Evolutionary conservation across 768 basidiomycete species (phyloP).

Genomic region (Leccinellum albellum): DNA sequence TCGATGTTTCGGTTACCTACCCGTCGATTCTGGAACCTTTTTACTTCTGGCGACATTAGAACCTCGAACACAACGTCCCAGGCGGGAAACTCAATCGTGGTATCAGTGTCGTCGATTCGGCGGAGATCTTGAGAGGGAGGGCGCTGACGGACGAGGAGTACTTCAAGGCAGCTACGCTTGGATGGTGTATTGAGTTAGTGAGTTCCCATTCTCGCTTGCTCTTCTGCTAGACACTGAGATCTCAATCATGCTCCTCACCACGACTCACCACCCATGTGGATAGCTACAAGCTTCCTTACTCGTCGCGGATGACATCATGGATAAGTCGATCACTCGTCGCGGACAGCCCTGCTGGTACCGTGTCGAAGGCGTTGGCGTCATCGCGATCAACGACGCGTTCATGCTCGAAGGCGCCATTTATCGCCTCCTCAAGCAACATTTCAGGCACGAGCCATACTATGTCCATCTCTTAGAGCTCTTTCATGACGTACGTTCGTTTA

Average conservation of each 20-base stretch:
- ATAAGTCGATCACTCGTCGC: conserved; percentile 86
- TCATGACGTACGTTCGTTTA: conserved; percentile 58
- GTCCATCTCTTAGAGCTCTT: conserved; percentile 88
- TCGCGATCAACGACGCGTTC: conserved; percentile 95
- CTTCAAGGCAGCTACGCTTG: conserved; percentile 65
- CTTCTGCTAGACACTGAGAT: background rate
- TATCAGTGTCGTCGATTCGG: conserved; percentile 92
- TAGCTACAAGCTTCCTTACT: conserved; percentile 91
- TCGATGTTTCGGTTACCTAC: background rate
- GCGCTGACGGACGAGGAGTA: conserved; percentile 46
- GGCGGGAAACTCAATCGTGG: conserved; percentile 96
- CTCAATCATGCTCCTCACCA: background rate
- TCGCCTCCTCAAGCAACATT: conserved; percentile 81
- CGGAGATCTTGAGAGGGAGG: conserved; percentile 77
- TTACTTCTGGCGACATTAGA: conserved; percentile 40
- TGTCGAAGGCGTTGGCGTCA: conserved; percentile 54
- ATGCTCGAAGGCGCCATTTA: conserved; percentile 96
- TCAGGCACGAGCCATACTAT: conserved; percentile 77
- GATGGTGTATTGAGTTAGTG: conserved; percentile 95
- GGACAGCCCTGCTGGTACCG: conserved; percentile 96
- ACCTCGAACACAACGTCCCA: conserved; percentile 87
- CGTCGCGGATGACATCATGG: conserved; percentile 94
- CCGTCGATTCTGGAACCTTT: background rate
- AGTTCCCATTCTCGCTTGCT: background rate
- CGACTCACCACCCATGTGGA: background rate